phyloP scores from a whole-genome alignment of 306 rosid species.

The Ziziphus jujuba region DNA sequence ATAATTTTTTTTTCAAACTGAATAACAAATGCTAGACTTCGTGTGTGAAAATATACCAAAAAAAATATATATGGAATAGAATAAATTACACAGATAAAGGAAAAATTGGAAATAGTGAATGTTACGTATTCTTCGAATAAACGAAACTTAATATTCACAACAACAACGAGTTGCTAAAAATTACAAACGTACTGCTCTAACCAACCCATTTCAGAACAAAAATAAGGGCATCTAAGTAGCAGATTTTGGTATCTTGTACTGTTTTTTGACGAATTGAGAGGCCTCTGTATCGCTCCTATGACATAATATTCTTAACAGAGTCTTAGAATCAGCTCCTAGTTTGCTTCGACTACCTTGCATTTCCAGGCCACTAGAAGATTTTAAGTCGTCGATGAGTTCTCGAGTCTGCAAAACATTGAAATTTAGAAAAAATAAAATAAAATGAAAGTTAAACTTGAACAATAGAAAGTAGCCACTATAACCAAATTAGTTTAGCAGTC shows the following conservation, averaged over 20 bases:
- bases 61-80: neutral
- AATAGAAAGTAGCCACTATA: neutral
- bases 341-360: conserved; percentile 70
- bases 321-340: conserved; percentile 89
- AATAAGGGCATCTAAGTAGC: conserved; percentile 48
- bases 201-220: neutral
- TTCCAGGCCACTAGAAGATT: conserved; percentile 61
- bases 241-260: conserved; percentile 86
- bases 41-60: neutral
- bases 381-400: conserved; percentile 87
- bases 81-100: neutral
- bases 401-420: conserved; percentile 60
- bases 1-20: neutral
- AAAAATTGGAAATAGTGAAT: neutral
- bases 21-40: neutral
- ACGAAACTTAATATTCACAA: neutral
- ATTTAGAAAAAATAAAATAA: neutral
- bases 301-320: conserved; percentile 77
- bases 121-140: neutral
- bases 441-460: neutral
- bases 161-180: neutral
- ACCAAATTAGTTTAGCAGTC: neutral
- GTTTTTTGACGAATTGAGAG: conserved; percentile 89
- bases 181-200: conserved; percentile 12
- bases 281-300: conserved; percentile 91